Evolutionary conservation across 768 basidiomycete species (phyloP).

Genomic region (Trametes sanguinea): DNA sequence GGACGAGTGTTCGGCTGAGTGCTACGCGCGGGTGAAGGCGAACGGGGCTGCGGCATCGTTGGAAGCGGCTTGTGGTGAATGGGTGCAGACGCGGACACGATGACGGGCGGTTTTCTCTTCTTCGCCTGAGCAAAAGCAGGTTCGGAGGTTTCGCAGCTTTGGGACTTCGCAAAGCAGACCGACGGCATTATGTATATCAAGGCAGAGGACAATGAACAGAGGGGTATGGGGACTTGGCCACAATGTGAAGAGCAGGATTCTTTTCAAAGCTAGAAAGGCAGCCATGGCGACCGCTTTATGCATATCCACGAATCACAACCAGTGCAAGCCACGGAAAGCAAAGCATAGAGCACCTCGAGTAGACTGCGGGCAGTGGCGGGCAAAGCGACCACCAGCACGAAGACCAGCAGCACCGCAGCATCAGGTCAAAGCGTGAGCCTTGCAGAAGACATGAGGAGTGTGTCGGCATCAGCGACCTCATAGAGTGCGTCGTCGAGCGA

Average conservation of each 20-base stretch:
- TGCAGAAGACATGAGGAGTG: constrained; percentile 2
- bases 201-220: constrained; percentile 1
- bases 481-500: not conserved
- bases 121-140: not conserved
- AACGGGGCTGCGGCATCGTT: not conserved
- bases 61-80: not conserved
- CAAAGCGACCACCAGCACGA: not conserved
- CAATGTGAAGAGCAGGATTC: constrained; percentile 2
- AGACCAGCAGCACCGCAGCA: not conserved
- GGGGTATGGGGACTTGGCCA: not conserved
- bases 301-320: not conserved
- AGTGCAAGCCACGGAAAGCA: not conserved
- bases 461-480: not conserved
- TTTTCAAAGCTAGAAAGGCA: constrained; percentile 1
- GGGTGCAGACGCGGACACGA: not conserved
- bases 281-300: constrained; percentile 14
- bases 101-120: not conserved
- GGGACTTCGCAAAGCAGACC: not conserved
- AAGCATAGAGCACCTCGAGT: not conserved
- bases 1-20: not conserved
- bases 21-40: not conserved
- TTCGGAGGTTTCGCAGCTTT: not conserved
- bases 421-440: not conserved
- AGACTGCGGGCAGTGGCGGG: constrained; percentile 3
- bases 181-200: constrained; percentile 7